Base-by-base conservation (phyloP, 805 yeast genomes). In the Priceomyces medius region DNA sequence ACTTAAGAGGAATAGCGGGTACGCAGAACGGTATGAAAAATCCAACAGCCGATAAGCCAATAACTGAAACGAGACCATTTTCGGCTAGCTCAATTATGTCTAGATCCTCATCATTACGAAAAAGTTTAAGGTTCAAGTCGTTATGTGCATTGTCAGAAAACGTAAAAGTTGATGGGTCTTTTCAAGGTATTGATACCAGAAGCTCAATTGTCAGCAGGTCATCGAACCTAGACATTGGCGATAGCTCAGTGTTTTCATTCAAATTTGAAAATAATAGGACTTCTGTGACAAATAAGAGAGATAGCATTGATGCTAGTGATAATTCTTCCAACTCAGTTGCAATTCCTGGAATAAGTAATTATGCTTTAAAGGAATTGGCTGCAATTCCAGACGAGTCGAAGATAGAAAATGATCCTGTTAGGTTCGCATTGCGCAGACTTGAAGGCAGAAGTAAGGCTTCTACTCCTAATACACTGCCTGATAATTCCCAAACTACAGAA, bases 371-470 rank as follows among this genome's bases (percentile, higher is more conserved):
- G 31, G 88, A 83, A 53, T 72, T 89, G 36, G 95, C 95, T 1
- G 85, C 85, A 4, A 80, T 90, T 38, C 91, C 97, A 0, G 97
- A 91, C 58, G 89, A 84, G 35, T 73, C 81, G 0, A 66, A 76
- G 31, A 71, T 67, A 29, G 77, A 73, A 20, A 79, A 74, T 13
- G 86, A 88, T 60, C 96, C 96, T 0, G 68, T 89, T 10, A 75
- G 73, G 38, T 79, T 81, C 35, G 89, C 98, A 0, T 68, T 90
- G 50, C 71, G 71, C 63, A 90, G 85, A 61, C 68, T 91, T 21
- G 95, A 87, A 62, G 98, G 96, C 1, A 78, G 71, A 32, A 32
- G 23, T 13, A 32, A 32, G 21, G 23, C 13, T 10, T 28, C 70
- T 12, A 13, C 18, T 10, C 23, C 35, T 8, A 20, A 32, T 32